A percentile compares a stretch with the other conserved stretches of the same genome.
phyloP scores from a whole-genome alignment of 345 rosid species.

The Gossypium ekmanianum region DNA sequence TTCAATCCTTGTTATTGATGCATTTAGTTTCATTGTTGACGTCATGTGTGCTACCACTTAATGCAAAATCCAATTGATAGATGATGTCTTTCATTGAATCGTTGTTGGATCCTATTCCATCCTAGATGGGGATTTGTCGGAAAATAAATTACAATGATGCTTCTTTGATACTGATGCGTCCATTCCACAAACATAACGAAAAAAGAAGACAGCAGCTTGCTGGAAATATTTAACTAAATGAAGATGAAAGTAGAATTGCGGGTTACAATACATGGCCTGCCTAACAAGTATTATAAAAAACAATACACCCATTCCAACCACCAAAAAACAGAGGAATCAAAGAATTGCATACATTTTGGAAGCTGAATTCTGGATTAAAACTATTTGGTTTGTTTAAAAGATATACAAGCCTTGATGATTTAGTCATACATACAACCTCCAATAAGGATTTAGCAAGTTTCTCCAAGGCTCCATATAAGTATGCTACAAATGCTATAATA shows the following conservation, averaged over 20 bases:
- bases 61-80: neutral
- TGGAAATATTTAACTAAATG: neutral
- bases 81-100: neutral
- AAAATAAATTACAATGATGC: neutral
- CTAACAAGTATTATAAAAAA: too few species aligned
- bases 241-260: neutral
- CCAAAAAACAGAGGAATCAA: neutral
- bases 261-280: neutral
- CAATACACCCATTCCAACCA: neutral
- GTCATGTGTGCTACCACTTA: neutral
- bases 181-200: neutral
- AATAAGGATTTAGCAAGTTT: neutral
- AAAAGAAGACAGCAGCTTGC: neutral
- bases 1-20: neutral
- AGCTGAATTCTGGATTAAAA: neutral
- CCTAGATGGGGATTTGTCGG: neutral
- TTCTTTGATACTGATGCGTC: neutral
- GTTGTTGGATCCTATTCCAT: neutral
- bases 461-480: neutral
- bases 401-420: neutral
- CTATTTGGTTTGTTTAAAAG: neutral
- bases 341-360: neutral
- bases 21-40: neutral
- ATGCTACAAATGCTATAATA: neutral
- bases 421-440: neutral